These are phyloP conservation scores for Leishmania lainsoni DNA, from an alignment of 208 protist species.

Conservation along the genomic window DNA sequence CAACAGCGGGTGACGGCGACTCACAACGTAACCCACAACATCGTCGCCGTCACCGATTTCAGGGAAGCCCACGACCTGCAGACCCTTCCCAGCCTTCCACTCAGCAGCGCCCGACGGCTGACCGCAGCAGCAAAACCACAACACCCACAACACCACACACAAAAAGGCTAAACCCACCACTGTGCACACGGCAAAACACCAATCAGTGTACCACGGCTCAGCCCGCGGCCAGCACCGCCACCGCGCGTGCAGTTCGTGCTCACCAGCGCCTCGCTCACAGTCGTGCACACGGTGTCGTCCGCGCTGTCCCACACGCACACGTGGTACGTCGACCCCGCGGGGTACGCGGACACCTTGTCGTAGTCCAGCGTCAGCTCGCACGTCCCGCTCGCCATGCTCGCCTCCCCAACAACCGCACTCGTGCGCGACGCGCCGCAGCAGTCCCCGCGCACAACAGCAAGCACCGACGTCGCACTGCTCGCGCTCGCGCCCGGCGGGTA, in stretches of 20 bases:
- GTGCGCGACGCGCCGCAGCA: constrained; percentile 43
- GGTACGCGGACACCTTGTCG: constrained; percentile 26
- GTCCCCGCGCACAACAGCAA: constrained; percentile 52
- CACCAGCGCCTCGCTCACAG: constrained; percentile 36
- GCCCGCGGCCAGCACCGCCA: constrained; percentile 10
- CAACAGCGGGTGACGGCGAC: constrained; percentile 37
- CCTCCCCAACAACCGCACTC: constrained; percentile 22
- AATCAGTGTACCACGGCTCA: constrained; percentile 28
- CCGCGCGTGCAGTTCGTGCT: constrained; percentile 30
- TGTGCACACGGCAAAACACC: too few relatives aligned
- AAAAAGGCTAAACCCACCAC: background rate
- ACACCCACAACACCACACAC: constrained; percentile 4
- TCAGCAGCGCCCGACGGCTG: background rate
- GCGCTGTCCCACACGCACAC: constrained; percentile 57
- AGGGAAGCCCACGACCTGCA: constrained; percentile 35
- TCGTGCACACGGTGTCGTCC: constrained; percentile 58
- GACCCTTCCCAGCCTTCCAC: constrained; percentile 3
- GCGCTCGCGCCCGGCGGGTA: constrained; percentile 27
- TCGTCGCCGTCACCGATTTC: constrained; percentile 22
- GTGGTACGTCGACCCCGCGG: constrained; percentile 33
- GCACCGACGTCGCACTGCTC: constrained; percentile 15
- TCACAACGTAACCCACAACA: constrained; percentile 28
- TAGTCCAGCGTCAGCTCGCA: constrained; percentile 45
- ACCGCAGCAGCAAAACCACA: background rate
- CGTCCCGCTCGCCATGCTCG: constrained; percentile 23